Conservation (phyloP, 2,329 filamentous ascomycete species). For the Neofusicoccum ribis region DNA sequence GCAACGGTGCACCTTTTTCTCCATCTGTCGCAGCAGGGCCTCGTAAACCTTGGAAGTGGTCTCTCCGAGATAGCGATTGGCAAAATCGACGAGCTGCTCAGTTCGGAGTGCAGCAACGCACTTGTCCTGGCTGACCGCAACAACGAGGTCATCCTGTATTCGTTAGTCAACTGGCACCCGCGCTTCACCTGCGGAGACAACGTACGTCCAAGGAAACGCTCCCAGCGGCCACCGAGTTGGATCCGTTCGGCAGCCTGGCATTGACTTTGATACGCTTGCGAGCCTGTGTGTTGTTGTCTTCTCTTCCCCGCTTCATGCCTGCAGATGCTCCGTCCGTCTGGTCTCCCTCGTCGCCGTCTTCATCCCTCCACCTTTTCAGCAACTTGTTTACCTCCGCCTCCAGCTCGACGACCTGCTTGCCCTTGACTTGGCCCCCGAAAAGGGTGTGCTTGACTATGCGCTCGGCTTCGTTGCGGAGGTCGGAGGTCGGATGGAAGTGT, state of each 20-base stretch:
- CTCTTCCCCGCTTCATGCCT: conserved; percentile 14
- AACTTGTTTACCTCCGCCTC: conserved; percentile 62
- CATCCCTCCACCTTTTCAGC: conserved; percentile 53
- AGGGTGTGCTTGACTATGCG: conserved; percentile 59
- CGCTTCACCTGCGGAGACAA: conserved; percentile 1
- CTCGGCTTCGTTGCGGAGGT: conserved; percentile 59
- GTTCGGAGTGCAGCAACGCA: conserved; percentile 81
- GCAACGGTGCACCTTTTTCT: conserved; percentile 68
- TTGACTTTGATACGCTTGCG: conserved; percentile 35
- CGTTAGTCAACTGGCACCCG: conserved; percentile 14
- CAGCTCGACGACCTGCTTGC: conserved; percentile 56
- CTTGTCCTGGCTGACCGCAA: conserved; percentile 83
- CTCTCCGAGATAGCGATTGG: conserved; percentile 67
- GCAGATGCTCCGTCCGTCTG: conserved; percentile 18
- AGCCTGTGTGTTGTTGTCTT: conserved; percentile 23
- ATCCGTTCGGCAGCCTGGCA: conserved; percentile 25
- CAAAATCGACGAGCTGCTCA: conserved; percentile 71
- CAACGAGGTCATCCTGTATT: conserved; percentile 65
- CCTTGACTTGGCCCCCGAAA: conserved; percentile 35
- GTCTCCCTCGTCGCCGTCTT: conserved; percentile 33
- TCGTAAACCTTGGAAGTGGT: conserved; percentile 78
- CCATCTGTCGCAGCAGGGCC: conserved; percentile 68
- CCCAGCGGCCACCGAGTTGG: conserved; percentile 23
- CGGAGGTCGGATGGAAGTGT: conserved; percentile 58
- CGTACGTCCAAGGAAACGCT: conserved; percentile 38